These are phyloP conservation scores for Rhodomyrtus tomentosa DNA, from an alignment of 345 rosid species.

Conservation along the genomic window DNA sequence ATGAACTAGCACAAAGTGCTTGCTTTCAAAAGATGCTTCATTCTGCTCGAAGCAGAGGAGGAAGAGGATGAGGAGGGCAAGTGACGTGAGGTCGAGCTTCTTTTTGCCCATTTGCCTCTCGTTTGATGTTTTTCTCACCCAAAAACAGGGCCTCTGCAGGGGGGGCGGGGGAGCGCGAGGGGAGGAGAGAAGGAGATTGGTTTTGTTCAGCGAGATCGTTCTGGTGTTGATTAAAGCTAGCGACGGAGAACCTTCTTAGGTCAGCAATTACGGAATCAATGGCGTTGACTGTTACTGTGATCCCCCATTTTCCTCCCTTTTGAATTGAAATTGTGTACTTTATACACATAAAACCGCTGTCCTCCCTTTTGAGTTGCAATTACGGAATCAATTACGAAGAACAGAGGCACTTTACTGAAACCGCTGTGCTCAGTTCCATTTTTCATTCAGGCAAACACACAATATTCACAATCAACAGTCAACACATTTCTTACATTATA, in stretches of 20 bases:
- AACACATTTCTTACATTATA: background rate
- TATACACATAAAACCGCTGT: no score
- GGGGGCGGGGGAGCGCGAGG: background rate
- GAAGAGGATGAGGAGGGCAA: background rate
- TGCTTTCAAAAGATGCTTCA: background rate
- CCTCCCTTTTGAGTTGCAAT: no score
- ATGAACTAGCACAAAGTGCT: slow-evolving; percentile 28
- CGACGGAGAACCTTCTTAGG: background rate
- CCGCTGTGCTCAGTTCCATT: background rate
- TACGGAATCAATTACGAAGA: no score
- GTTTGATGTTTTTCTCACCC: background rate
- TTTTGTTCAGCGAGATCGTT: background rate
- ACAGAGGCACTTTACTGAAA: background rate
- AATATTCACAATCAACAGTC: background rate
- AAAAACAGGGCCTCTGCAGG: background rate
- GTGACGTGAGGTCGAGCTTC: background rate
- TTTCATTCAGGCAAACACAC: background rate
- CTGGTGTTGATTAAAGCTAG: background rate
- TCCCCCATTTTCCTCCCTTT: background rate
- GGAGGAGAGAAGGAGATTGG: background rate
- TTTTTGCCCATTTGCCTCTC: background rate
- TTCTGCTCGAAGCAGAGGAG: background rate
- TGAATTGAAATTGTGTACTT: background rate
- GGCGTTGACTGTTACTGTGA: background rate
- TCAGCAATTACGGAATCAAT: background rate